phyloP scores from a whole-genome alignment of 83 land plant species.

The Larix sibirica region DNA sequence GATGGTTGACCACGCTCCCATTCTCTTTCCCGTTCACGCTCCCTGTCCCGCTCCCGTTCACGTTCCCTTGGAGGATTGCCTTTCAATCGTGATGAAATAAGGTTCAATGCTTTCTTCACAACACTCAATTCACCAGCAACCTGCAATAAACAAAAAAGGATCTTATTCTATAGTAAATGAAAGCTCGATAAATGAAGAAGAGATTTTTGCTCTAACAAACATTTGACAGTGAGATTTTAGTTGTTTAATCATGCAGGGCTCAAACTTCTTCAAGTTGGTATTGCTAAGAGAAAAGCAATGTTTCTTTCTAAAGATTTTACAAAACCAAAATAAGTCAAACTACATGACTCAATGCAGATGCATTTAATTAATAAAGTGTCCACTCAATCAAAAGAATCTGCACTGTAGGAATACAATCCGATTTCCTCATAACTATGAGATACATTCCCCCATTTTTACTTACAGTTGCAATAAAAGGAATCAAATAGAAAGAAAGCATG shows the following conservation, averaged over 20 bases:
- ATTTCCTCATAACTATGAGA: background rate
- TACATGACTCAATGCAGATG: background rate
- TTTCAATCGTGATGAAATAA: constrained; percentile 66
- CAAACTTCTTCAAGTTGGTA: background rate
- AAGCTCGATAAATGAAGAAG: background rate
- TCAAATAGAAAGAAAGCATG: too few species aligned
- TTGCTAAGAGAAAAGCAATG: background rate
- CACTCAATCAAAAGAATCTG: background rate
- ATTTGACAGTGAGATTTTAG: background rate
- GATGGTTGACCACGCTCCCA: constrained; percentile 16
- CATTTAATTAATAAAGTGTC: background rate
- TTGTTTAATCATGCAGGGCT: background rate
- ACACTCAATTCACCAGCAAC: constrained; percentile 67
- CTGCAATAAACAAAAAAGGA: constrained; percentile 26
- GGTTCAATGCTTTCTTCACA: constrained; percentile 68
- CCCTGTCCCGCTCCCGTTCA: constrained; percentile 25
- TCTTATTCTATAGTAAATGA: background rate
- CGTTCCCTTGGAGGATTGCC: constrained; percentile 80
- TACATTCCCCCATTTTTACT: background rate
- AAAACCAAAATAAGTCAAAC: background rate
- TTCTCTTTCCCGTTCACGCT: background rate
- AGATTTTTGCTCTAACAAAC: background rate
- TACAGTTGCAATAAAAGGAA: too few species aligned
- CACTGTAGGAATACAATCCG: background rate
- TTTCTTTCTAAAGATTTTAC: background rate